Evolutionary conservation across 2,329 filamentous ascomycete species (phyloP).

Genomic region (Neopestalotiopsis rosae): DNA sequence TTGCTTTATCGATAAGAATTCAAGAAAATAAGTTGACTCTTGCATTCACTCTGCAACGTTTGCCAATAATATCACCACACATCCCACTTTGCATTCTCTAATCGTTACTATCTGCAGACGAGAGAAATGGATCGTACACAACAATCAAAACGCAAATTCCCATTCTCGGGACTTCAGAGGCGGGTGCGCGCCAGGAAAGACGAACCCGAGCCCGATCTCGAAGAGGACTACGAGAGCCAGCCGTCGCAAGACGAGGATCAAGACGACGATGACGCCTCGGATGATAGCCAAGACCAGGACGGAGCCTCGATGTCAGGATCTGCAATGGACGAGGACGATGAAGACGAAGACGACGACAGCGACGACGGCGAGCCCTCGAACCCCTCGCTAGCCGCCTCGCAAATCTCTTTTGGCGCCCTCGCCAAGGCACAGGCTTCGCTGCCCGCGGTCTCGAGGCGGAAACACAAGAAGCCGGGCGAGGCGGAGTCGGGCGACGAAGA

Average conservation of each 20-base stretch:
- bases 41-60: no score
- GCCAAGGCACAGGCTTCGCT: slow-evolving; percentile 83
- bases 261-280: slow-evolving; percentile 20
- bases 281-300: slow-evolving; percentile 4
- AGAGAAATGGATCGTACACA: slow-evolving; percentile 27
- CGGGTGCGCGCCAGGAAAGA: slow-evolving; percentile 50
- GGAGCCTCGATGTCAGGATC: slow-evolving; percentile 20
- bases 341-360: slow-evolving; percentile 41
- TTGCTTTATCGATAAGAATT: no score
- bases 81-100: background rate
- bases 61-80: background rate
- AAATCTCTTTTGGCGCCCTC: slow-evolving; percentile 87
- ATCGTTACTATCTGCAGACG: background rate
- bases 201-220: slow-evolving; percentile 46
- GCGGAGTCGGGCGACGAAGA: slow-evolving; percentile 33
- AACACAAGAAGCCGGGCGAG: slow-evolving; percentile 31
- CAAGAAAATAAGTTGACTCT: no score
- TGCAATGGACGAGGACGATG: slow-evolving; percentile 27
- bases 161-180: slow-evolving; percentile 43
- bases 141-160: slow-evolving; percentile 47
- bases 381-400: slow-evolving; percentile 52
- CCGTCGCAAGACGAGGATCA: slow-evolving; percentile 32
- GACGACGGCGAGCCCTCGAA: slow-evolving; percentile 43
- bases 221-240: slow-evolving; percentile 41
- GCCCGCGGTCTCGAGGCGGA: slow-evolving; percentile 36